A percentile compares a stretch with the other conserved stretches of the same genome.
phyloP scores from a whole-genome alignment of 768 basidiomycete genomes.

The Myochromella boudieri region DNA sequence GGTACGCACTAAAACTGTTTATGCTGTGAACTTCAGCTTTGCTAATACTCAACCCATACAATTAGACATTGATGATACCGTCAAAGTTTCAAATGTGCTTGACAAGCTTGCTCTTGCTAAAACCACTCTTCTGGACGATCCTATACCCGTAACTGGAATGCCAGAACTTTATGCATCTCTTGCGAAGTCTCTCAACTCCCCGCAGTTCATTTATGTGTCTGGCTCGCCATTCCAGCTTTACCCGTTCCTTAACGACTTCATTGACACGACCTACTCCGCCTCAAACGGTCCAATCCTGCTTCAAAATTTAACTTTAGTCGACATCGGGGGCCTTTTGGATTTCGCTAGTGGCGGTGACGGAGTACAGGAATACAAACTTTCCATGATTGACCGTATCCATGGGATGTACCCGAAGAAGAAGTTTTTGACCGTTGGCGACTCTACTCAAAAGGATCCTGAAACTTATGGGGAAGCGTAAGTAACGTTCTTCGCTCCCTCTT shows the following conservation, averaged over 20 bases:
- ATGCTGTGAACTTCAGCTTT: slow-evolving; percentile 20
- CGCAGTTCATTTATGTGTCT: slow-evolving; percentile 44
- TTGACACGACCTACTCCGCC: slow-evolving; percentile 31
- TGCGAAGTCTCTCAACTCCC: slow-evolving; percentile 30
- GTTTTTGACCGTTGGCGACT: slow-evolving; percentile 43
- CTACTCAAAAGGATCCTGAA: slow-evolving; percentile 46
- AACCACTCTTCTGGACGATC: slow-evolving; percentile 39
- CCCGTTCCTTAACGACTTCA: slow-evolving; percentile 42
- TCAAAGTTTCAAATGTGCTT: slow-evolving; percentile 41
- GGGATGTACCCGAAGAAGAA: slow-evolving; percentile 43
- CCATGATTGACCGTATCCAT: slow-evolving; percentile 36
- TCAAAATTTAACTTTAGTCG: slow-evolving; percentile 35
- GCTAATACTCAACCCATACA: neutral
- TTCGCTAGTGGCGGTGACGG: slow-evolving; percentile 23
- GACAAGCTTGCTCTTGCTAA: slow-evolving; percentile 32
- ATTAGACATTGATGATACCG: slow-evolving; percentile 7
- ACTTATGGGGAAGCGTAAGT: slow-evolving; percentile 42
- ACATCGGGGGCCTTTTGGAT: slow-evolving; percentile 28
- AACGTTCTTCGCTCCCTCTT: neutral
- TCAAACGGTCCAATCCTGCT: slow-evolving; percentile 39
- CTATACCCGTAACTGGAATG: slow-evolving; percentile 44
- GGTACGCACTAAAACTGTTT: slow-evolving; percentile 23
- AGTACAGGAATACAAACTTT: slow-evolving; percentile 34
- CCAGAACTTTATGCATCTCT: slow-evolving; percentile 41
- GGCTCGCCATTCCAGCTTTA: slow-evolving; percentile 46